Percentiles rank a stretch among this genome's conserved stretches.
phyloP scores from a whole-genome alignment of 2,329 filamentous ascomycete species.

The Fusarium humuli region DNA sequence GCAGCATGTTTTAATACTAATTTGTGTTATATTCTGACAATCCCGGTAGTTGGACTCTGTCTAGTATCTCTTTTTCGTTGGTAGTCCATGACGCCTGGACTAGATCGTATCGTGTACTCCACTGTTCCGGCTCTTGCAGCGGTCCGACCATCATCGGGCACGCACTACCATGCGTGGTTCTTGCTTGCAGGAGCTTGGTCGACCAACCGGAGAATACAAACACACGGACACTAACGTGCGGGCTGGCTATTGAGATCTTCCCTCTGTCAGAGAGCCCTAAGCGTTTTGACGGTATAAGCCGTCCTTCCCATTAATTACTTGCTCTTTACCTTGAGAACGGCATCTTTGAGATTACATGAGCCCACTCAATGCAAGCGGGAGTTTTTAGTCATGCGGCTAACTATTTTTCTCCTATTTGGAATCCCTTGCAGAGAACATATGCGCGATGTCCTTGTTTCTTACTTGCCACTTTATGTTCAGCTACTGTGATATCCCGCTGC shows the following conservation, averaged over 20 bases:
- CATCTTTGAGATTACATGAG: background rate
- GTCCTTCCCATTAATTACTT: background rate
- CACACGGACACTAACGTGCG: conserved; percentile 19
- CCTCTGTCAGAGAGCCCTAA: conserved; percentile 18
- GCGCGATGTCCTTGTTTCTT: no score
- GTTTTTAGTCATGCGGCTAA: background rate
- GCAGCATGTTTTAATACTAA: background rate
- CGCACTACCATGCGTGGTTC: background rate
- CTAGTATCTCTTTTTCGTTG: background rate
- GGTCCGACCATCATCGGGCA: conserved; percentile 17
- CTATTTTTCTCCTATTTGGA: conserved; percentile 5
- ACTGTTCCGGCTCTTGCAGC: background rate
- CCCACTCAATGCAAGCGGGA: background rate
- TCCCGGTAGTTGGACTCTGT: background rate
- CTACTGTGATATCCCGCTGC: background rate
- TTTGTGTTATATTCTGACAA: background rate
- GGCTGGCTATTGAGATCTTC: conserved; percentile 43
- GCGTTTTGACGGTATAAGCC: background rate
- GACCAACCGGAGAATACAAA: conserved; percentile 33
- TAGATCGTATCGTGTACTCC: background rate
- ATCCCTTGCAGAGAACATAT: conserved; percentile 9
- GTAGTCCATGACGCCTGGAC: background rate
- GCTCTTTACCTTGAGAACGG: background rate
- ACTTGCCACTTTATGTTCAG: background rate
- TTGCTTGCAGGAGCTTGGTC: background rate